Percentiles rank a stretch among this genome's conserved stretches.
phyloP scores from a whole-genome alignment of 441 rosid genomes.

The Heliophila coronopifolia region DNA sequence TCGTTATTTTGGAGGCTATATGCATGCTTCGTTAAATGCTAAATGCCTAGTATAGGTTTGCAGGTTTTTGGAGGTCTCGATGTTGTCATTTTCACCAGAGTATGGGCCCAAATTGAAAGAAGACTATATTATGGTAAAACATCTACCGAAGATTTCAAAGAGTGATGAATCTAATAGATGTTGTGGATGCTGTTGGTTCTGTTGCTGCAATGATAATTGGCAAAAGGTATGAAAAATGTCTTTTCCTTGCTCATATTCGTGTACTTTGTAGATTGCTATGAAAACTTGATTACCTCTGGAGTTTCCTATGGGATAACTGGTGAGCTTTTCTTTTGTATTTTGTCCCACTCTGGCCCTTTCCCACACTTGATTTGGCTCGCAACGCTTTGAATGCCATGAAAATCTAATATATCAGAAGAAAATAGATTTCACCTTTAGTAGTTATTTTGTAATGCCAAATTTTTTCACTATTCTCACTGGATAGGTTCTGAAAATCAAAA shows the following conservation, averaged over 20 bases:
- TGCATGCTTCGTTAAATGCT: slow-evolving; percentile 29
- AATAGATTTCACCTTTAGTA: neutral
- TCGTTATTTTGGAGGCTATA: slow-evolving; percentile 4
- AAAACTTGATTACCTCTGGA: slow-evolving; percentile 4
- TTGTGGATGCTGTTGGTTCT: slow-evolving; percentile 66
- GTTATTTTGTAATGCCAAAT: neutral
- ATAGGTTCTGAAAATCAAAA: neutral
- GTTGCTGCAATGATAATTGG: slow-evolving; percentile 97
- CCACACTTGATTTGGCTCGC: slow-evolving; percentile 1
- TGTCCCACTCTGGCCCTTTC: neutral
- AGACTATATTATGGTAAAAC: slow-evolving; percentile 88
- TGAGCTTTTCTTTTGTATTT: slow-evolving; percentile 1
- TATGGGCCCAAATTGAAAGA: slow-evolving; percentile 98
- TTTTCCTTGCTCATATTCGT: slow-evolving; percentile 24
- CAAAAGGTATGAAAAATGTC: slow-evolving; percentile 62
- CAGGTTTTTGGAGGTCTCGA: slow-evolving; percentile 97
- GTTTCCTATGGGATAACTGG: neutral
- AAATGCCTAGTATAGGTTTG: slow-evolving; percentile 61
- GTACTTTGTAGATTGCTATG: neutral
- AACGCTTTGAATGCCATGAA: neutral
- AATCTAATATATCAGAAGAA: neutral
- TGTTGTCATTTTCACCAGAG: slow-evolving; percentile 85
- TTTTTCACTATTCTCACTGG: slow-evolving; percentile 4
- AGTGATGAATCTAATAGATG: slow-evolving; percentile 61
- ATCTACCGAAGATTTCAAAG: slow-evolving; percentile 65